phyloP scores from a whole-genome alignment of 495 filamentous ascomycete species.

The Trichoderma gamsii region DNA sequence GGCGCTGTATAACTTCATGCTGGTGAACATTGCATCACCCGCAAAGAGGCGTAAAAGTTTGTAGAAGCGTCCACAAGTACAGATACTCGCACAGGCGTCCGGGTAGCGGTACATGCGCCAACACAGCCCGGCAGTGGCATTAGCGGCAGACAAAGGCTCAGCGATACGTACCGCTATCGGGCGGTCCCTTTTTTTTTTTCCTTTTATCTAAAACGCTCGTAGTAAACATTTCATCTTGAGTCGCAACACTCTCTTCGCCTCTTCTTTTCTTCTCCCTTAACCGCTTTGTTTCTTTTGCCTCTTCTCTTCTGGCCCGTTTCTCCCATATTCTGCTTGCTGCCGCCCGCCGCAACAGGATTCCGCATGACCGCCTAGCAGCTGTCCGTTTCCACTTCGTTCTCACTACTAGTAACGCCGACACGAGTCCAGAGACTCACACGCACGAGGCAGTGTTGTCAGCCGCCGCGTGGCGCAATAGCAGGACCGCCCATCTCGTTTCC shows the following conservation, averaged over 20 bases:
- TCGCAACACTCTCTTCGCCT: slow-evolving; percentile 3
- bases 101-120: no score
- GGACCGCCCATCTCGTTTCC: background rate
- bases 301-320: background rate
- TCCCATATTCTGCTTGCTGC: background rate
- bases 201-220: background rate
- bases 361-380: slow-evolving; percentile 1
- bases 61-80: no score
- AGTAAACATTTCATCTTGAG: background rate
- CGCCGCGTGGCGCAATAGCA: slow-evolving; percentile 5
- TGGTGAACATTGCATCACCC: no score
- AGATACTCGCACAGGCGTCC: no score
- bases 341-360: background rate
- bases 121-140: no score
- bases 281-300: background rate
- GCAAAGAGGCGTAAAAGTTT: no score
- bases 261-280: background rate
- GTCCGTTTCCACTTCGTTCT: background rate
- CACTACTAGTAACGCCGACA: background rate
- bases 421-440: background rate
- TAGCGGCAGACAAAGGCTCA: no score
- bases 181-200: slow-evolving; percentile 3
- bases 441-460: slow-evolving; percentile 9
- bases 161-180: slow-evolving; percentile 3
- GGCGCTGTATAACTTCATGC: no score